Evolutionary conservation across 768 basidiomycete genomes (phyloP), one percentile per base, ranked within the genome.

Genomic region (Boletus vermiculosoides): DNA sequence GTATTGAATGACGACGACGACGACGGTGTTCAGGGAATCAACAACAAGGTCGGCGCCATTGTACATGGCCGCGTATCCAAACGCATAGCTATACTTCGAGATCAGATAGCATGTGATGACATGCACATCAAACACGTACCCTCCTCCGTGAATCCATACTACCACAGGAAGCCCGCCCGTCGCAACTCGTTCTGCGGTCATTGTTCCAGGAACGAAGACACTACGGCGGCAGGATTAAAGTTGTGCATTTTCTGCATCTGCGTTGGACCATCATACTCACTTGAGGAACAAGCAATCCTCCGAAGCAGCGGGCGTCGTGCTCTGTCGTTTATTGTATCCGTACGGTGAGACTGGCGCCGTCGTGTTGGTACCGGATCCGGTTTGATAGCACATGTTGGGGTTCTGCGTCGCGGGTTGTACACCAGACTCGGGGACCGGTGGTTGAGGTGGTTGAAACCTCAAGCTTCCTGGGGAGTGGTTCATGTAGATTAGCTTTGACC

Each of bases 111-210:
- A 11, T 16, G 10, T 4, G 5, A 0, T 16, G 9, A 3, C 5
- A 37, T 44, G 4, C 18, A 30, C 30, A 30, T 30, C 30, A 30
- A 25, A 39, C 1, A 1, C 65, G 13, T 51, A 71, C 70, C 70
- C 73, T 59, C 73, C 74, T 34, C 75, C 75, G 31, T 76, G 74
- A 49, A 76, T 70, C 66, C 68, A 76, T 11, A 74, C 64, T 22
- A 76, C 42, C 9, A 75, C 73, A 5, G 75, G 75, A 8, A 70
- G 58, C 23, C 54, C 55, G 1, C 53, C 52, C 1, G 31, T 13
- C 7, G 45, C 25, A n/a, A 48, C 16, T 6, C 59, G 47, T 22
- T 56, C 36, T 16, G 23, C 8, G 16, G 50, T 34, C 0, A 59
- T 52, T 28, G 12, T 46, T 40, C 64, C 63, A 0, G 64, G 57